Conservation (phyloP, 1,284 basidiomycete genomes). For the Leccinum pachyderme region DNA sequence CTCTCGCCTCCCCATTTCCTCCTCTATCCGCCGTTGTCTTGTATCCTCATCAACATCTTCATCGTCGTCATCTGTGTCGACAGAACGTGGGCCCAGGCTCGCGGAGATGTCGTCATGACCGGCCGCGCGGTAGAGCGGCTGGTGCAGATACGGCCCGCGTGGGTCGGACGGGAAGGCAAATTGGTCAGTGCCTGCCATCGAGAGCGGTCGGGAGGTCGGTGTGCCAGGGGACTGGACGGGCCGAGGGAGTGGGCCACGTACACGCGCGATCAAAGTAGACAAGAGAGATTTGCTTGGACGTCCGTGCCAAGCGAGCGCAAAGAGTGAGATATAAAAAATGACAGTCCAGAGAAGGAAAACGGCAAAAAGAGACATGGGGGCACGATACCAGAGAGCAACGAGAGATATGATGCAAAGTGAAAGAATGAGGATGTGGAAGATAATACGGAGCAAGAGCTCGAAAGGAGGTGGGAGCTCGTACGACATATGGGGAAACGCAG, state of each 20-base stretch:
- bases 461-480: slow-evolving; percentile 42
- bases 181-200: slow-evolving; percentile 42
- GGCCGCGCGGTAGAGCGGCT: slow-evolving; percentile 54
- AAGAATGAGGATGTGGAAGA: slow-evolving; percentile 58
- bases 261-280: slow-evolving; percentile 45
- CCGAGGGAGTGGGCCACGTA: slow-evolving; percentile 37
- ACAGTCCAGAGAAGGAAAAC: slow-evolving; percentile 63
- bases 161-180: slow-evolving; percentile 46
- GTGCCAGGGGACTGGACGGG: slow-evolving; percentile 27
- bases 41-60: slow-evolving; percentile 72
- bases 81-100: slow-evolving; percentile 41
- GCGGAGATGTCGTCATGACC: slow-evolving; percentile 45
- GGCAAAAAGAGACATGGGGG: slow-evolving; percentile 54
- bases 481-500: slow-evolving; percentile 25
- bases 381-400: slow-evolving; percentile 55
- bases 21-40: slow-evolving; percentile 69
- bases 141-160: slow-evolving; percentile 59
- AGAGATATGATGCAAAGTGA: slow-evolving; percentile 58
- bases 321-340: slow-evolving; percentile 53
- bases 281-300: slow-evolving; percentile 57
- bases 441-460: slow-evolving; percentile 45
- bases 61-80: slow-evolving; percentile 57
- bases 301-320: slow-evolving; percentile 55
- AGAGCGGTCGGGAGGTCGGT: slow-evolving; percentile 36
- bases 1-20: slow-evolving; percentile 74